These are phyloP conservation scores for Limnanthes douglasii DNA, from an alignment of 345 rosid genomes.

Conservation along the genomic window DNA sequence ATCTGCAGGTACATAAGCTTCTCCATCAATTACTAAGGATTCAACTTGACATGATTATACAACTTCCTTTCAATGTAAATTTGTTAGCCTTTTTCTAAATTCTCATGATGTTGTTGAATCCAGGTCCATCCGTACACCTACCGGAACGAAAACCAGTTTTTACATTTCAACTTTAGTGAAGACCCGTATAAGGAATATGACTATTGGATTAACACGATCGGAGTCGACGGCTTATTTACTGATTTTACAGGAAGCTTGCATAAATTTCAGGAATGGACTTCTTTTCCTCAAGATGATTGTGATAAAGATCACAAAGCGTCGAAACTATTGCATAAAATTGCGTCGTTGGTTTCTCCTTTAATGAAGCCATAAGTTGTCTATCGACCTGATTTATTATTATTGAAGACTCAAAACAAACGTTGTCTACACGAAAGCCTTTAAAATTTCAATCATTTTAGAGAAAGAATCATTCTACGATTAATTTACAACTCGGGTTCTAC, in stretches of 20 bases:
- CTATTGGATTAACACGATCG: conserved; percentile 65
- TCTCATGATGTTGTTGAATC: neutral
- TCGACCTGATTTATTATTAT: no score
- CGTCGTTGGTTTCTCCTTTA: conserved; percentile 17
- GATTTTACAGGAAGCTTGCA: conserved; percentile 87
- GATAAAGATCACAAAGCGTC: conserved; percentile 11
- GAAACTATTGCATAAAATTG: conserved; percentile 24
- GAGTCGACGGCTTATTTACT: conserved; percentile 85
- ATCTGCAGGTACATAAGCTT: conserved; percentile 44
- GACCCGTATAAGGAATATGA: conserved; percentile 62
- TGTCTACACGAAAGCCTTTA: no score
- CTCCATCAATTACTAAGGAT: neutral
- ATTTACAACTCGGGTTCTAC: neutral
- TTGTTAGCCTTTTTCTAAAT: neutral
- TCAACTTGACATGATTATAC: no score
- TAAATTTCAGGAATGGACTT: conserved; percentile 38
- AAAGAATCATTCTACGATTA: no score
- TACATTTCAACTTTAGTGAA: conserved; percentile 54
- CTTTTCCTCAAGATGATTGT: conserved; percentile 22
- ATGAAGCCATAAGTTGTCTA: conserved; percentile 9
- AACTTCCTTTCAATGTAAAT: no score
- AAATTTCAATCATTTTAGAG: no score
- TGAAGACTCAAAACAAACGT: no score
- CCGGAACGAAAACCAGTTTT: conserved; percentile 45
- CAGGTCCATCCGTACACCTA: conserved; percentile 94